These are phyloP conservation scores for Diphasiastrum complanatum DNA, from an alignment of 83 land plant genomes.

Conservation along the genomic window DNA sequence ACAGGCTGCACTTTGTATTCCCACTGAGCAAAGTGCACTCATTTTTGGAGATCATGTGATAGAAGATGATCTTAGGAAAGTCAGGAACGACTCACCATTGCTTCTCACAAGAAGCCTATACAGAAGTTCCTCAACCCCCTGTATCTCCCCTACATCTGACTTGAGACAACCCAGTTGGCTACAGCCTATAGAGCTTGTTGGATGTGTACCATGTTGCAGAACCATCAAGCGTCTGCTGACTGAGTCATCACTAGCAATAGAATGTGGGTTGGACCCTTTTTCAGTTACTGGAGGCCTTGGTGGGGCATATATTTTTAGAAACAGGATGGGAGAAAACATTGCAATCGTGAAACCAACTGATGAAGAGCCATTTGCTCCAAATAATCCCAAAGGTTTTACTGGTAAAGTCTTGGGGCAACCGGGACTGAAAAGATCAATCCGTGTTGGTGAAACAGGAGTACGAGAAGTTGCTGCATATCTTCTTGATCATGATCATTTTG, in stretches of 20 bases:
- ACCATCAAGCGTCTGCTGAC: slow-evolving; percentile 17
- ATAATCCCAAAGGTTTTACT: slow-evolving; percentile 75
- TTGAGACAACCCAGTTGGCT: not conserved
- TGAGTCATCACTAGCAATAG: slow-evolving; percentile 19
- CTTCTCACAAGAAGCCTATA: slow-evolving; percentile 16
- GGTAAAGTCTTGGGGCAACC: slow-evolving; percentile 76
- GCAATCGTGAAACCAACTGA: slow-evolving; percentile 34
- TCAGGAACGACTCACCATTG: slow-evolving; percentile 16
- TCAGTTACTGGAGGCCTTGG: slow-evolving; percentile 23
- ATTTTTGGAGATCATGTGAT: slow-evolving; percentile 11
- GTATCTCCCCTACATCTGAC: slow-evolving; percentile 8
- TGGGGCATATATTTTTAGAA: slow-evolving; percentile 25
- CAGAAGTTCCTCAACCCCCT: slow-evolving; percentile 20
- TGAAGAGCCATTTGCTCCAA: slow-evolving; percentile 57
- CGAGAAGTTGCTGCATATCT: slow-evolving; percentile 83
- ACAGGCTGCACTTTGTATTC: slow-evolving; percentile 17
- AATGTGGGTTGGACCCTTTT: slow-evolving; percentile 24
- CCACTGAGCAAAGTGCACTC: slow-evolving; percentile 21
- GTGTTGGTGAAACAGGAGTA: slow-evolving; percentile 76
- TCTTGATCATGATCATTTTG: slow-evolving; percentile 68
- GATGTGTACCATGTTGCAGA: slow-evolving; percentile 25
- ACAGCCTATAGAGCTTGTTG: slow-evolving; percentile 53
- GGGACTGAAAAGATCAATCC: slow-evolving; percentile 57
- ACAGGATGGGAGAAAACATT: slow-evolving; percentile 18
- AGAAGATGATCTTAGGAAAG: slow-evolving; percentile 14